Conservation (phyloP, 176 grass and related monocot genomes). For the Themeda triandra region DNA sequence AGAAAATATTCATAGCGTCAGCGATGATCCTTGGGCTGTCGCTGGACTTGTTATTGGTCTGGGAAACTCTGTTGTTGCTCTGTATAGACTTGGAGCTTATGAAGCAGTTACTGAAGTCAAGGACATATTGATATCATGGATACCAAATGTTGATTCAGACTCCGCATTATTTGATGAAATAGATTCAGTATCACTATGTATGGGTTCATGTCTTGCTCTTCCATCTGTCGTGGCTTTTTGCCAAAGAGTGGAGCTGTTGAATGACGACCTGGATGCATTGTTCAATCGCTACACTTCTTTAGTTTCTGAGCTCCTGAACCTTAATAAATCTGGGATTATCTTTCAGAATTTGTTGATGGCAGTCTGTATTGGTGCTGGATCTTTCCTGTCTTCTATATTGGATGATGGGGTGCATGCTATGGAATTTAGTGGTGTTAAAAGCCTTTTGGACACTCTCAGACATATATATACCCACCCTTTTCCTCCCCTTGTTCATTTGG, state of each 20-base stretch:
- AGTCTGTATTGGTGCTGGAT: slow-evolving; percentile 79
- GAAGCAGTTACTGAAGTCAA: slow-evolving; percentile 71
- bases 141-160: slow-evolving; percentile 43
- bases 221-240: slow-evolving; percentile 77
- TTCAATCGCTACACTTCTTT: slow-evolving; percentile 65
- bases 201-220: slow-evolving; percentile 81
- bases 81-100: slow-evolving; percentile 67
- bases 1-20: slow-evolving; percentile 52
- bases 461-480: slow-evolving; percentile 57
- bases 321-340: slow-evolving; percentile 65
- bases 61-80: slow-evolving; percentile 62
- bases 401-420: slow-evolving; percentile 71
- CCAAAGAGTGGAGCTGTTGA: slow-evolving; percentile 71
- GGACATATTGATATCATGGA: slow-evolving; percentile 79
- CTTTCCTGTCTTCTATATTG: slow-evolving; percentile 68
- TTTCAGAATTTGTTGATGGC: slow-evolving; percentile 85
- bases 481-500: slow-evolving; percentile 79
- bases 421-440: slow-evolving; percentile 56
- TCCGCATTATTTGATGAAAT: slow-evolving; percentile 46
- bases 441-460: slow-evolving; percentile 61
- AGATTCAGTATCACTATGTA: slow-evolving; percentile 51
- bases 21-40: slow-evolving; percentile 84
- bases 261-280: slow-evolving; percentile 67
- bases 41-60: slow-evolving; percentile 81
- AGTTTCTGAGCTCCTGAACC: slow-evolving; percentile 56